Conservation (phyloP, 148 eudicot genomes). For the Rheum nobile region DNA sequence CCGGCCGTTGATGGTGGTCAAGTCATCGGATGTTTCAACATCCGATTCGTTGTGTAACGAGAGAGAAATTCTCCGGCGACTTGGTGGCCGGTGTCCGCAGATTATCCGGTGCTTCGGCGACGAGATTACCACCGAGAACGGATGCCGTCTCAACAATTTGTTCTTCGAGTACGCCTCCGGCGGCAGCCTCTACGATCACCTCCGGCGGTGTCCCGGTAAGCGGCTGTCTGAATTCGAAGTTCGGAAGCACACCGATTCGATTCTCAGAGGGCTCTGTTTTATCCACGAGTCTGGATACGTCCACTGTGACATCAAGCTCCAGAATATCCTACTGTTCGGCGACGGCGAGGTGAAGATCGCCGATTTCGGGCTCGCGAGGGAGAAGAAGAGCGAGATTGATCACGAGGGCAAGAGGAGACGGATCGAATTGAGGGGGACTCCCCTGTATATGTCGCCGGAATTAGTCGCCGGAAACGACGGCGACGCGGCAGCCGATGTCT, state of each 20-base stretch:
- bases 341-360: constrained; percentile 9
- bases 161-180: constrained; percentile 14
- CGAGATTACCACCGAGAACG: constrained; percentile 7
- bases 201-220: not conserved
- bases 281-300: constrained; percentile 14
- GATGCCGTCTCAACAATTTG: constrained; percentile 1
- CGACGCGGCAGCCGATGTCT: constrained; percentile 40
- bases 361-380: constrained; percentile 16
- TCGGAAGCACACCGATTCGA: not conserved
- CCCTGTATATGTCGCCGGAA: constrained; percentile 69
- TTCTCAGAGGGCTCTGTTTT: constrained; percentile 8
- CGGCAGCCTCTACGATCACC: constrained; percentile 9
- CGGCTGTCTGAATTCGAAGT: constrained; percentile 2
- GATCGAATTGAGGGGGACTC: constrained; percentile 43
- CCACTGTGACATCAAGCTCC: constrained; percentile 16
- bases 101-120: constrained; percentile 6
- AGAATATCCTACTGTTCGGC: constrained; percentile 7
- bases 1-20: constrained; percentile 9
- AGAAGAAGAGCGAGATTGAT: not conserved
- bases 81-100: constrained; percentile 5
- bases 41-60: constrained; percentile 8
- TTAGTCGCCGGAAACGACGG: constrained; percentile 23
- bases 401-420: not conserved
- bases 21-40: not conserved
- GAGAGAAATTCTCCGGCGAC: constrained; percentile 8